Evolutionary conservation across 2,329 filamentous ascomycete species (phyloP), one percentile per base, ranked within the genome.

Genomic region (Penicillium verrucosum): DNA sequence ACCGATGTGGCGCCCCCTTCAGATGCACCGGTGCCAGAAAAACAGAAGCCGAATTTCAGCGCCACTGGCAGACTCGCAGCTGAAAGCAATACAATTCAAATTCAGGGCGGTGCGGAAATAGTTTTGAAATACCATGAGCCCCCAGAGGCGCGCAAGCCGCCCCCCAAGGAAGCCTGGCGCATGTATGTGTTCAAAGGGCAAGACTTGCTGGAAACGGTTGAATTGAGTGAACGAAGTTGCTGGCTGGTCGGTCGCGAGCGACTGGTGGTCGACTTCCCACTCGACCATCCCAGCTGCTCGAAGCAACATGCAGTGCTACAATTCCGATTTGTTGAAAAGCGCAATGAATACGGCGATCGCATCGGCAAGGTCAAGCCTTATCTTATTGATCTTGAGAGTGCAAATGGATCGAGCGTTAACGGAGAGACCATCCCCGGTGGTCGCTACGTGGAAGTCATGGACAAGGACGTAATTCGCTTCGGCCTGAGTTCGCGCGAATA

Each of bases 121-220:
- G 85, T 90, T 3, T 83, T 99, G 45, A 97, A 97, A 78, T 99
- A 99, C 74, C 90, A 97, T 77, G 94, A 99, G 75, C 94, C 94
- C 1, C 79, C 90, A 11, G 94, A 99, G 78, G 90, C 93, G 48
- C 89, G 94, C 57, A 96, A 96, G 66, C 90, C 94, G 0, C 82
- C 92, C 0, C 70, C 88, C 0, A 87, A 85, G 53, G 86, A 94
- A 64, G 78, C 85, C 56, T 99, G 93, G 93, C 89, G 90, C 58
- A 79, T 99, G 46, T 97, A 95, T 71, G 84, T 97, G 23, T 99
- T 99, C 82, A 96, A 96, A 70, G 89, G 86, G 11, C 74, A 82
- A 29, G 89, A 92, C 55, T 81, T 95, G 3, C 73, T 96, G 34
- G 91, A 96, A 69, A 95, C 90, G 1, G 81, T 97, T 23, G 85